These are phyloP conservation scores for Ambrosiella beaveri DNA, from an alignment of 2,329 filamentous ascomycete species.

Conservation along the genomic window DNA sequence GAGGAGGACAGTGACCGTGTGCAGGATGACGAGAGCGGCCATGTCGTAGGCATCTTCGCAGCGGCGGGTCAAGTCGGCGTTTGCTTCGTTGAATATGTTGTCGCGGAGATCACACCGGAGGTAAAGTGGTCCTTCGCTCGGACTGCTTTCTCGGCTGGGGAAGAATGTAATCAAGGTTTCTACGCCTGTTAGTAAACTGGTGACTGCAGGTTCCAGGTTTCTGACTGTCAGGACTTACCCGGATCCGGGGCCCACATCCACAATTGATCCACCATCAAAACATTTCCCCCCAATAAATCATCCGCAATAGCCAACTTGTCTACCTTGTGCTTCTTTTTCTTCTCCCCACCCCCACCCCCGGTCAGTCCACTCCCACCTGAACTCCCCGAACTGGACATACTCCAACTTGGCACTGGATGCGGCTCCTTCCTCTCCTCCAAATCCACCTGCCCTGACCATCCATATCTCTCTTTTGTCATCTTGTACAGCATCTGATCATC, in stretches of 20 bases:
- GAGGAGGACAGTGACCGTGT: slow-evolving; percentile 44
- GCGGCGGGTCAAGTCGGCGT: slow-evolving; percentile 43
- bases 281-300: slow-evolving; percentile 33
- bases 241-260: slow-evolving; percentile 44
- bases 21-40: slow-evolving; percentile 42
- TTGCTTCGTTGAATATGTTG: slow-evolving; percentile 48
- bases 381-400: not conserved
- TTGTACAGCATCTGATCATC: slow-evolving; percentile 54
- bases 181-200: slow-evolving; percentile 15
- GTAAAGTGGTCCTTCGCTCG: slow-evolving; percentile 36
- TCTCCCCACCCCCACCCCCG: not conserved
- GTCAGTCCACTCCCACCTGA: not conserved
- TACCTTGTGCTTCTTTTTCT: slow-evolving; percentile 1
- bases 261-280: slow-evolving; percentile 50
- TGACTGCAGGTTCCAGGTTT: not conserved
- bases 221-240: slow-evolving; percentile 22
- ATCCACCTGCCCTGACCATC: slow-evolving; percentile 1
- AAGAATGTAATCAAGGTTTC: slow-evolving; percentile 38
- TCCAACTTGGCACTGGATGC: slow-evolving; percentile 1
- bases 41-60: slow-evolving; percentile 46
- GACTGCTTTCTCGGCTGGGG: slow-evolving; percentile 35
- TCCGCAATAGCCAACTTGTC: slow-evolving; percentile 19
- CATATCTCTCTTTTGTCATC: slow-evolving; percentile 33
- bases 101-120: slow-evolving; percentile 45
- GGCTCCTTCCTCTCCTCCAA: slow-evolving; percentile 2